A percentile compares a stretch with the other conserved stretches of the same genome.
phyloP scores from a whole-genome alignment of 257 asterid genomes.

The Lavandula angustifolia region DNA sequence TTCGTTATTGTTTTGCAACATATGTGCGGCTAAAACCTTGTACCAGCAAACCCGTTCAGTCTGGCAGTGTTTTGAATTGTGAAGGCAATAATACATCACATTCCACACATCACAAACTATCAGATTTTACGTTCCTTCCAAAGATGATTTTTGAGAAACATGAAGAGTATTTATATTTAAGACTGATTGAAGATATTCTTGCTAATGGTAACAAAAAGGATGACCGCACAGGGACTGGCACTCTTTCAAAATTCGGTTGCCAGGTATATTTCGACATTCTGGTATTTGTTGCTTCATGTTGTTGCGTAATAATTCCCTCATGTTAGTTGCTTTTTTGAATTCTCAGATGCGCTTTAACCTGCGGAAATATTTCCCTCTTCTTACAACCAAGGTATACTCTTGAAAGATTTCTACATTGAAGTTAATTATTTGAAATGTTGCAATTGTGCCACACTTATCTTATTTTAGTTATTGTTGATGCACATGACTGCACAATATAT shows the following conservation, averaged over 20 bases:
- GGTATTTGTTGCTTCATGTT: slow-evolving; percentile 12
- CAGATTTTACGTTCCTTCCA: slow-evolving; percentile 66
- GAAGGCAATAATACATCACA: slow-evolving; percentile 28
- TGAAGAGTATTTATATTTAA: slow-evolving; percentile 79
- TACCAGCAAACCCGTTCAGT: slow-evolving; percentile 7
- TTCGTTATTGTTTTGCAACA: slow-evolving; percentile 60
- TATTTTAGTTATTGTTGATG: not conserved
- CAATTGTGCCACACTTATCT: not conserved
- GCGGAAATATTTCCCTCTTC: slow-evolving; percentile 89
- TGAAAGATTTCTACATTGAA: slow-evolving; percentile 5
- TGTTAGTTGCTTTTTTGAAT: slow-evolving; percentile 28
- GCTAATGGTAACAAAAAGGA: slow-evolving; percentile 69
- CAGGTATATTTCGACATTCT: slow-evolving; percentile 56
- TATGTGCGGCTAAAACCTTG: slow-evolving; percentile 65
- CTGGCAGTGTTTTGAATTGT: slow-evolving; percentile 27
- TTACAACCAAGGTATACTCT: slow-evolving; percentile 75
- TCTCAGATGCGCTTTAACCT: slow-evolving; percentile 87
- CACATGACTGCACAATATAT: not conserved
- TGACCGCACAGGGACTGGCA: slow-evolving; percentile 94
- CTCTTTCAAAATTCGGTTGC: slow-evolving; percentile 89
- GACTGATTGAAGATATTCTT: slow-evolving; percentile 81
- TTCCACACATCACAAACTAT: slow-evolving; percentile 43
- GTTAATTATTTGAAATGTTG: not conserved
- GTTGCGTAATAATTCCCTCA: slow-evolving; percentile 12
- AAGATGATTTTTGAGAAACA: slow-evolving; percentile 76